These are phyloP conservation scores for Gremmenia infestans DNA, from an alignment of 2,329 filamentous ascomycete genomes.

Conservation along the genomic window DNA sequence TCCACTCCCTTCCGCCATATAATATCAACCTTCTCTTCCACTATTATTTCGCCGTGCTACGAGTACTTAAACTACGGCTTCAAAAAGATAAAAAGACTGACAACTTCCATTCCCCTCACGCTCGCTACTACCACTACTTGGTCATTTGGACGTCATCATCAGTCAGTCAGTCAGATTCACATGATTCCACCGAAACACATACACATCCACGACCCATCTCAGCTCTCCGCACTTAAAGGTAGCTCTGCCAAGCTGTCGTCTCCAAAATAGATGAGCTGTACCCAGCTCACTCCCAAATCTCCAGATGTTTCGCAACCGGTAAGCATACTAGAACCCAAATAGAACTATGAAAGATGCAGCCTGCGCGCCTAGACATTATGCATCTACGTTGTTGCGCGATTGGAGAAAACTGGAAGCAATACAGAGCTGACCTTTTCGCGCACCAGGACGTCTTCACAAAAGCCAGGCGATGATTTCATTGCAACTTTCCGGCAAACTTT, in stretches of 20 bases:
- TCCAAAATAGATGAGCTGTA: conserved; percentile 16
- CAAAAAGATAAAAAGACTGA: neutral
- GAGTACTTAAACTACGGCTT: neutral
- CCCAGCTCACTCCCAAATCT: conserved; percentile 13
- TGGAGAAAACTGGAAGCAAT: neutral
- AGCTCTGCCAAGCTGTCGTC: conserved; percentile 4
- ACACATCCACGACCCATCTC: neutral
- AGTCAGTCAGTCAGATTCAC: neutral
- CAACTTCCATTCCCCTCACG: conserved; percentile 8
- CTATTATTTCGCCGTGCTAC: neutral
- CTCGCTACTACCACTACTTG: conserved; percentile 16
- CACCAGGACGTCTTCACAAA: conserved; percentile 63
- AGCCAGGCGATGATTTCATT: conserved; percentile 80
- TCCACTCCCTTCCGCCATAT: conserved; percentile 17
- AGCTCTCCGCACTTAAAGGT: neutral
- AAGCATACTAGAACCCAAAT: conserved; percentile 12
- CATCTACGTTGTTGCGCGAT: neutral
- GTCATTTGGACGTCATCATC: neutral
- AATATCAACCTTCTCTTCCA: conserved; percentile 23
- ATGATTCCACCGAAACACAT: neutral
- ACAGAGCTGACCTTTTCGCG: conserved; percentile 12
- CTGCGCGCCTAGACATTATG: neutral
- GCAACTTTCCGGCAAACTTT: conserved; percentile 81
- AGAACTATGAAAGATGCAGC: neutral
- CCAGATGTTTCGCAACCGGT: conserved; percentile 36